phyloP scores from a whole-genome alignment of 2,329 filamentous ascomycete genomes.

The Lachnellula cervina region DNA sequence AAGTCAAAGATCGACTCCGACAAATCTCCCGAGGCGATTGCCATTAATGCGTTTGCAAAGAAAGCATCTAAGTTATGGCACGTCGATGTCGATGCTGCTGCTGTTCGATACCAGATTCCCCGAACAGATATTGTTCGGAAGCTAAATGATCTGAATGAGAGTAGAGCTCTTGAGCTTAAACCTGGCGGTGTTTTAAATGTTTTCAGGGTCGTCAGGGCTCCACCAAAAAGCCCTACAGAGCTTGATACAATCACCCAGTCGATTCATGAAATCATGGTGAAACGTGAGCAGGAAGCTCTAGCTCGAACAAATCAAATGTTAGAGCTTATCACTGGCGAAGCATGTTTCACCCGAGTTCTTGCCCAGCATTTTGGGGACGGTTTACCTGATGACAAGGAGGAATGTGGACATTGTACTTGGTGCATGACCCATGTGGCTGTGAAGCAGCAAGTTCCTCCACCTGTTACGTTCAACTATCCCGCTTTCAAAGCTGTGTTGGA shows the following conservation, averaged over 20 bases:
- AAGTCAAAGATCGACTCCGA: constrained; percentile 33
- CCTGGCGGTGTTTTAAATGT: constrained; percentile 48
- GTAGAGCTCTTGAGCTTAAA: constrained; percentile 45
- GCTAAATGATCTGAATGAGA: constrained; percentile 50
- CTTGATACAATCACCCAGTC: constrained; percentile 41
- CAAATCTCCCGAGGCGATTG: constrained; percentile 37
- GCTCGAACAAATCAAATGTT: constrained; percentile 45
- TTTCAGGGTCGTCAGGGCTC: constrained; percentile 44
- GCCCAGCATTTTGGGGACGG: constrained; percentile 54
- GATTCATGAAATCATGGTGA: constrained; percentile 46
- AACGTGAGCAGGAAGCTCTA: constrained; percentile 50
- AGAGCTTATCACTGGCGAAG: constrained; percentile 45
- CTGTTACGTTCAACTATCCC: constrained; percentile 35
- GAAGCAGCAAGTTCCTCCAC: constrained; percentile 36
- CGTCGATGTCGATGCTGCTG: constrained; percentile 45
- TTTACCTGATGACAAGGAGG: constrained; percentile 37
- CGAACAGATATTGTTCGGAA: constrained; percentile 48
- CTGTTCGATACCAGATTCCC: constrained; percentile 30
- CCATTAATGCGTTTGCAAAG: constrained; percentile 39
- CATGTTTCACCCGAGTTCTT: constrained; percentile 49
- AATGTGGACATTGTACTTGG: constrained; percentile 53
- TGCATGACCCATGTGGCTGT: constrained; percentile 38
- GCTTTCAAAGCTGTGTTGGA: constrained; percentile 42
- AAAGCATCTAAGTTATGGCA: constrained; percentile 40
- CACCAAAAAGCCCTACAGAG: constrained; percentile 41